A percentile compares a stretch with the other conserved stretches of the same genome.
Evolutionary conservation across 257 asterid species (phyloP).

Genomic region (Solanum acaule): DNA sequence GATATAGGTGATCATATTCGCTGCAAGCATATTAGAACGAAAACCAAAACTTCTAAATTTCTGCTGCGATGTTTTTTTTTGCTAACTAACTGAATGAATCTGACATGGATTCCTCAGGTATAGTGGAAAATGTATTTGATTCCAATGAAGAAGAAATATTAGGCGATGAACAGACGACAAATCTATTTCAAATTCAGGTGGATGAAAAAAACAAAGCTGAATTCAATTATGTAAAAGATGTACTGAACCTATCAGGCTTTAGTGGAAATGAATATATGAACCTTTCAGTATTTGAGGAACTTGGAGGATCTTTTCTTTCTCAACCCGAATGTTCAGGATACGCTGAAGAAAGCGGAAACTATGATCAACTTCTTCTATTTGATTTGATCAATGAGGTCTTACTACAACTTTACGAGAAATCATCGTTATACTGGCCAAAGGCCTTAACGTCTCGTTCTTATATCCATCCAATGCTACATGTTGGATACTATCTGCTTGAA

Average conservation of each 20-base stretch:
- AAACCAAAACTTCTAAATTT: neutral
- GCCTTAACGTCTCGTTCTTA: slow-evolving; percentile 34
- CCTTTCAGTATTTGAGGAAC: slow-evolving; percentile 47
- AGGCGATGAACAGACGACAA: slow-evolving; percentile 7
- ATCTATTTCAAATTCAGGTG: slow-evolving; percentile 15
- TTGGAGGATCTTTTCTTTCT: slow-evolving; percentile 24
- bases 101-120: neutral
- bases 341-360: slow-evolving; percentile 19
- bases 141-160: slow-evolving; percentile 10
- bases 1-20: neutral
- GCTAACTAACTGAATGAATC: neutral
- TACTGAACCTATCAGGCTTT: slow-evolving; percentile 66
- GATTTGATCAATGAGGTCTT: slow-evolving; percentile 66
- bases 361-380: slow-evolving; percentile 46
- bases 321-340: slow-evolving; percentile 15
- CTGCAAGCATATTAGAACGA: neutral
- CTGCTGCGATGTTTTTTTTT: neutral
- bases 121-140: neutral
- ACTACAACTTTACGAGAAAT: slow-evolving; percentile 40
- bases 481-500: slow-evolving; percentile 49
- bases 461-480: slow-evolving; percentile 53
- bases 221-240: slow-evolving; percentile 55
- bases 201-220: slow-evolving; percentile 36
- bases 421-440: slow-evolving; percentile 59
- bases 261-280: slow-evolving; percentile 36